Conservation (phyloP, 176 grass and related monocot species). For the Echinochloa phyllopogon region DNA sequence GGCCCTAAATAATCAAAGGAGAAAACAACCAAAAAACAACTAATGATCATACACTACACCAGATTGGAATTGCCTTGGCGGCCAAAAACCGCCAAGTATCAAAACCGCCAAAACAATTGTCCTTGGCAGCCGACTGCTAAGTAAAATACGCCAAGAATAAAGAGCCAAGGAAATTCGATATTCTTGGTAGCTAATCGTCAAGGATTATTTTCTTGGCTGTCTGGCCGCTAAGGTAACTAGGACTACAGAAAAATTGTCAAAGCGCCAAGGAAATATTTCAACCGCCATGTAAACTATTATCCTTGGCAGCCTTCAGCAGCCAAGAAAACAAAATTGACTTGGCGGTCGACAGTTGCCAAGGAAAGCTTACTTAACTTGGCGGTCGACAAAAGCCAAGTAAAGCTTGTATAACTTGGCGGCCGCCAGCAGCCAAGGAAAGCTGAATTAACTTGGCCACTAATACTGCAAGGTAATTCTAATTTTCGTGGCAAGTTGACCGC, state of each 20-base stretch:
- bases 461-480: too few species aligned
- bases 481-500: too few species aligned
- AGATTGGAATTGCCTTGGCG: background rate
- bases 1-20: too few species aligned
- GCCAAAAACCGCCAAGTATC: background rate
- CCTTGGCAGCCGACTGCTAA: background rate
- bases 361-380: background rate
- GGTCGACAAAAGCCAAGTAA: background rate
- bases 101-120: background rate
- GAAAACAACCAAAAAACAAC: too few species aligned
- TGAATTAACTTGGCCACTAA: too few species aligned
- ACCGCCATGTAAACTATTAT: background rate
- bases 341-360: background rate
- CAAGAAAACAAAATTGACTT: background rate
- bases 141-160: background rate
- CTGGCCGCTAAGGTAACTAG: background rate
- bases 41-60: too few species aligned
- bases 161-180: background rate
- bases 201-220: background rate
- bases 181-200: background rate
- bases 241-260: background rate
- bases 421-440: too few species aligned
- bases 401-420: too few species aligned
- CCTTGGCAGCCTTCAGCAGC: too few species aligned
- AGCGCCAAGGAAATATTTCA: background rate